Base-by-base conservation (phyloP, 1,284 basidiomycete species). In the Boletus smithii region DNA sequence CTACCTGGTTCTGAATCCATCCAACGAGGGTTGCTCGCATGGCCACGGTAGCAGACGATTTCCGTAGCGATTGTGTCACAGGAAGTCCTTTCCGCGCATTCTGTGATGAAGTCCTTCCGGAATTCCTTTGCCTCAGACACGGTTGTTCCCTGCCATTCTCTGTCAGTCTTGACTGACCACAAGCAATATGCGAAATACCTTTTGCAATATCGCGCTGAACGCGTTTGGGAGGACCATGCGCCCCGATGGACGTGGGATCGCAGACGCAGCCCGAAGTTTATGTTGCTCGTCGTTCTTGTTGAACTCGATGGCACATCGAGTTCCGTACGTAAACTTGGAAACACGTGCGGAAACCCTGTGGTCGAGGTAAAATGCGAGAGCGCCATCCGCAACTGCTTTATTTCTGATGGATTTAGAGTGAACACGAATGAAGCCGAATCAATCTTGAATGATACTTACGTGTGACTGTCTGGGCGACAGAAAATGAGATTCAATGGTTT, bases 31-130 rank as follows among this genome's bases (percentile, higher is more conserved):
- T 64, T 58, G 5, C 32, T 31, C 5, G 56, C 44, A 10, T 48
- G 50, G 0, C 79, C 79, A 24, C 67, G 61, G 49, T 80, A 80
- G 35, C 70, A 72, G 26, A 64, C 58, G 7, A 78, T 63, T 55
- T 72, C 54, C 10, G 60, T 54, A 0, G 48, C 37, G 13, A 73
- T 56, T 8, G 53, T 56, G 11, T 65, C 54, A 23, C 62, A 56
- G 9, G 53, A 57, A 0, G 49, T 48, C 9, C 59, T 46, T 9
- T 72, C 39, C 13, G 56, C 48, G 35, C 64, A 42, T 55, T 71
- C 65, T 46, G 63, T 54, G 50, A 65, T 63, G 44, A 74, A 73
- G 3, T 67, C 60, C 30, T 68, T 65, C 10, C 62, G 62, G 53
- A 76, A 70, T 61, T 77, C 65, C 62, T 73, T 69, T 49, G 69